phyloP scores from a whole-genome alignment of 164 flowering plant species.

The Nymphaea thermarum region DNA sequence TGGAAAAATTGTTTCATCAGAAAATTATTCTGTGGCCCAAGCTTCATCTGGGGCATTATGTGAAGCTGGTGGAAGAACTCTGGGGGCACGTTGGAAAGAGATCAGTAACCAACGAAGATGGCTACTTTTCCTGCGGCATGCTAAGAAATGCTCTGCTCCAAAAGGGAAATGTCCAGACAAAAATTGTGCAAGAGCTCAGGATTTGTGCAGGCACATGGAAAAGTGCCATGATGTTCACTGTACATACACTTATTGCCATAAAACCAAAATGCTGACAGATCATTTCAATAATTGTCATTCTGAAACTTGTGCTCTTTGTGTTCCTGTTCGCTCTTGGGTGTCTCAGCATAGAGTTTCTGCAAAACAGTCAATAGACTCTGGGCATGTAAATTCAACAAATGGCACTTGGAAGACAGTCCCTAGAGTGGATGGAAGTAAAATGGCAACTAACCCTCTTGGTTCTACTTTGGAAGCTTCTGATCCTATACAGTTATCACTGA shows the following conservation, averaged over 20 bases:
- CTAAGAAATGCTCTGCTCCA: slow-evolving; percentile 60
- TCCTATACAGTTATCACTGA: slow-evolving; percentile 40
- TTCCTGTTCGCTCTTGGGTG: slow-evolving; percentile 38
- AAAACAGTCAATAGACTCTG: slow-evolving; percentile 20
- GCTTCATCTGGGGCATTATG: slow-evolving; percentile 17
- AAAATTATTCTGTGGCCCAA: slow-evolving; percentile 19
- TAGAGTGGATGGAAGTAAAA: slow-evolving; percentile 21
- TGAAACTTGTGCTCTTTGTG: slow-evolving; percentile 64
- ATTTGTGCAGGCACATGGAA: slow-evolving; percentile 50
- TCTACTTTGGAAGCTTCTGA: slow-evolving; percentile 33
- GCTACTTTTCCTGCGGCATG: slow-evolving; percentile 72
- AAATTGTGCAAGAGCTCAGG: slow-evolving; percentile 41
- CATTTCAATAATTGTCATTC: slow-evolving; percentile 46
- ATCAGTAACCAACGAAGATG: slow-evolving; percentile 48
- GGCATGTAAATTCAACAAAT: slow-evolving; percentile 18
- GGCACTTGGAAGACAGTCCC: slow-evolving; percentile 31
- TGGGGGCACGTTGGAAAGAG: slow-evolving; percentile 20
- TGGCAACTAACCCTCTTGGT: slow-evolving; percentile 19
- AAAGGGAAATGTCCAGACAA: slow-evolving; percentile 62
- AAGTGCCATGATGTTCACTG: slow-evolving; percentile 37
- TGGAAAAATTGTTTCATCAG: slow-evolving; percentile 25
- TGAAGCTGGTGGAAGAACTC: slow-evolving; percentile 17
- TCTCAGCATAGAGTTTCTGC: slow-evolving; percentile 17
- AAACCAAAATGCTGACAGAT: slow-evolving; percentile 28
- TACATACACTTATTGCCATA: slow-evolving; percentile 49